Evolutionary conservation across 1,139 yeast species (phyloP).

Genomic region (Saccharomyces uvarum): DNA sequence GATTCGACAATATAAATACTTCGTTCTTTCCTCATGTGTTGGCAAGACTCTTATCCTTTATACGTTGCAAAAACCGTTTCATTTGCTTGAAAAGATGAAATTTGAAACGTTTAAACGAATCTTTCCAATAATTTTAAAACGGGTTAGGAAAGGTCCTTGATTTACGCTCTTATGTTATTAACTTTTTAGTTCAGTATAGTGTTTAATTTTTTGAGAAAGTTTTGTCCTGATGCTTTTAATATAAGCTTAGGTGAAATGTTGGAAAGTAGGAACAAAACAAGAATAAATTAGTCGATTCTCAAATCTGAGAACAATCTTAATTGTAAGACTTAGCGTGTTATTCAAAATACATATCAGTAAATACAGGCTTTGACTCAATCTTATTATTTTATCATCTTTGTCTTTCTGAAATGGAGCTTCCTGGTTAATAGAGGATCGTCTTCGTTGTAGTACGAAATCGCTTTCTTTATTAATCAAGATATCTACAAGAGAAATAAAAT

Average conservation of each 20-base stretch:
- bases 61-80: too few species aligned
- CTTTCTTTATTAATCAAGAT: neutral
- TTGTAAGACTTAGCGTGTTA: neutral
- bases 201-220: too few species aligned
- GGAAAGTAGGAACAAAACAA: neutral
- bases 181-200: too few species aligned
- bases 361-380: neutral
- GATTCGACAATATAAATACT: neutral
- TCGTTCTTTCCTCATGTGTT: neutral
- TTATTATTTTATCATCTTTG: too few species aligned
- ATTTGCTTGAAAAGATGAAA: too few species aligned
- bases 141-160: too few species aligned
- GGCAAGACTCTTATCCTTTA: too few species aligned
- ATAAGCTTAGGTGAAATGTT: neutral
- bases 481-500: neutral
- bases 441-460: neutral
- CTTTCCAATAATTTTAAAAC: too few species aligned
- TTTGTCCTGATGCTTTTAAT: too few species aligned
- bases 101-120: too few species aligned
- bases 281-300: neutral
- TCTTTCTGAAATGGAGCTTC: neutral
- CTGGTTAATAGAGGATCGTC: neutral
- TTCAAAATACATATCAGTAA: neutral
- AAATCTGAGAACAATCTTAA: neutral
- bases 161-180: too few species aligned